Base-by-base conservation (phyloP, 108 stramenopile genomes). In the Pseudonitzschia pungens region DNA sequence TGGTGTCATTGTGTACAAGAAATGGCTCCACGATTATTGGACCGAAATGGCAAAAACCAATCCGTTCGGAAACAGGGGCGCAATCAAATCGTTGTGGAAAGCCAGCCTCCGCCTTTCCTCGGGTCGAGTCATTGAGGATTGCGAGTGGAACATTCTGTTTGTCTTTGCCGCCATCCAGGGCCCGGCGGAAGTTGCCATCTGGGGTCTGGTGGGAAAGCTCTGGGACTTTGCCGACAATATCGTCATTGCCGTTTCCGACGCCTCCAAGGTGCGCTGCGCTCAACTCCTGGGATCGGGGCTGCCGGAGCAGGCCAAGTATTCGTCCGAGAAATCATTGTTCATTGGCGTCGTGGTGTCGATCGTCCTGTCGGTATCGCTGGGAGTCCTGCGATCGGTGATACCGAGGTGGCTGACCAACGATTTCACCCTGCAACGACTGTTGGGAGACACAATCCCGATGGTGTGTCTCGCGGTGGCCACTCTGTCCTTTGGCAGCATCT, bases 161-260 rank as follows among this genome's bases (percentile, higher is more conserved):
- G 60, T 62, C 7, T 62, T 62, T 21, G 15, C 60, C 2, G 60
- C 60, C 27, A 62, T 62, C 36, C 60, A 62, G 40, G 60, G 60
- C 31, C 60, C 60, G 4, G 60, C 60, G 20, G 60, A 62, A 40
- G 60, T 62, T 40, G 60, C 60, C 15, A 62, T 62, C 26, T 62
- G 60, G 60, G 60, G 60, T 24, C 20, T 62, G 18, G 60, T 62
- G 36, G 60, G 60, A 16, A n/a, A 40, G 60, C 60, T 62, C 31
- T 62, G 60, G 60, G 60, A 62, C 29, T 62, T 62, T 62, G 32
- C 33, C 10, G 60, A 62, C 36, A 28, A 62, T 62, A 62, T 62
- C 16, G 60, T 62, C 33, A 62, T 40, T 5, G 60, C 60, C 31
- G 32, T 62, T 62, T 62, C 60, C 60, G 60, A 62, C 40, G 60